Conservation (phyloP, 2,329 filamentous ascomycete species). For the Colletotrichum australisinense region DNA sequence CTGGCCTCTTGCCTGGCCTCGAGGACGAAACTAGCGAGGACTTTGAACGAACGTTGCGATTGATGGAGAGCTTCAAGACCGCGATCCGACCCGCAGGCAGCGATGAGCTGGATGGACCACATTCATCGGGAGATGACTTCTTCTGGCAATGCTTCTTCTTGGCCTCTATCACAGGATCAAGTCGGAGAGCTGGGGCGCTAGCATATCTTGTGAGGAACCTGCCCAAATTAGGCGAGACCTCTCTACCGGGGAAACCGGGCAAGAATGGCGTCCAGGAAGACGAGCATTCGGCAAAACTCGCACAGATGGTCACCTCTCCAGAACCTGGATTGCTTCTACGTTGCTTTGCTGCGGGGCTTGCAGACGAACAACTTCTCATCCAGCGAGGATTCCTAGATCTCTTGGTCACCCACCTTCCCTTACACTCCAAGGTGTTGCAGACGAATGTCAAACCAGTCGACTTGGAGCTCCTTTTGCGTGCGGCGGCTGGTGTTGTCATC, state of each 20-base stretch:
- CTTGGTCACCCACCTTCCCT: conserved; percentile 87
- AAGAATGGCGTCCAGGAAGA: conserved; percentile 47
- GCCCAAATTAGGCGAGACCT: conserved; percentile 72
- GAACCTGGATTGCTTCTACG: conserved; percentile 92
- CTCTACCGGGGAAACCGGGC: conserved; percentile 43
- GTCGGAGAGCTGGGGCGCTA: conserved; percentile 84
- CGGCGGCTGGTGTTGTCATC: conserved; percentile 87
- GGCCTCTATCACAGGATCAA: conserved; percentile 89
- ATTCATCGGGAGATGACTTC: conserved; percentile 79
- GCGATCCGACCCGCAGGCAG: conserved; percentile 68
- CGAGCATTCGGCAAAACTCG: conserved; percentile 64
- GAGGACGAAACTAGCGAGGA: conserved; percentile 98
- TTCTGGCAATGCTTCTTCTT: conserved; percentile 99
- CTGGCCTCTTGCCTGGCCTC: conserved; percentile 88
- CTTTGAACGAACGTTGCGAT: conserved; percentile 86
- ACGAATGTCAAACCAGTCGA: conserved; percentile 78
- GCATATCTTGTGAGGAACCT: conserved; percentile 86
- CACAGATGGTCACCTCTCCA: conserved; percentile 81
- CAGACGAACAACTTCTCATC: conserved; percentile 88
- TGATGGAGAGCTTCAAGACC: conserved; percentile 82
- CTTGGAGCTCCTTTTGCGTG: conserved; percentile 82
- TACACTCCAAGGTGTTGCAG: conserved; percentile 86
- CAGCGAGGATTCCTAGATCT: conserved; percentile 95
- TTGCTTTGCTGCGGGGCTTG: conserved; percentile 90
- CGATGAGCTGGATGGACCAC: conserved; percentile 61